Evolutionary conservation across 805 yeast genomes (phyloP).

Genomic region (Jamesozyma jinghongensis): DNA sequence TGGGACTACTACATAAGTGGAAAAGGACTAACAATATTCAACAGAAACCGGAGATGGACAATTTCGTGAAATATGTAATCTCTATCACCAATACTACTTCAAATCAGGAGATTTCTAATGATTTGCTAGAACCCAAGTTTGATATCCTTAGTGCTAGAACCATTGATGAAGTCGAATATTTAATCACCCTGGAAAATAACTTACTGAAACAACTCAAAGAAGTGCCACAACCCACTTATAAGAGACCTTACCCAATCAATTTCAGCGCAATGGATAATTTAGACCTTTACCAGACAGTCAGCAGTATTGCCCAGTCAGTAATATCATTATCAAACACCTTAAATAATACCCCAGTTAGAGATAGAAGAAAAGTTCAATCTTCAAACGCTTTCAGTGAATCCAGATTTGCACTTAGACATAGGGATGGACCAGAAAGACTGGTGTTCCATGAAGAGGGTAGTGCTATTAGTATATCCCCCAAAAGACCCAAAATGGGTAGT

Average conservation of each 20-base stretch:
- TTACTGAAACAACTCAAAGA: constrained; percentile 13
- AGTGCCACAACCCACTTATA: not conserved
- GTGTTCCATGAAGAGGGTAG: constrained; percentile 12
- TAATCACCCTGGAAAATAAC: constrained; percentile 41
- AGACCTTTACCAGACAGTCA: constrained; percentile 29
- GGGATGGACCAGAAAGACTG: constrained; percentile 20
- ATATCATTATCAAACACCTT: constrained; percentile 27
- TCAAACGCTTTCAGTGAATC: constrained; percentile 13
- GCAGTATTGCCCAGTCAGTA: constrained; percentile 29
- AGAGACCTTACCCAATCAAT: constrained; percentile 1
- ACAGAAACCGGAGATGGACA: constrained; percentile 28
- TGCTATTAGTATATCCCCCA: not conserved
- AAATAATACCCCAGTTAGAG: constrained; percentile 20
- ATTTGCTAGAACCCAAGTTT: constrained; percentile 30
- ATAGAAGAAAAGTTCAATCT: constrained; percentile 22
- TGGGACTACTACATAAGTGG: constrained; percentile 27
- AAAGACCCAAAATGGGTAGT: not conserved
- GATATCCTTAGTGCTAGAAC: constrained; percentile 66
- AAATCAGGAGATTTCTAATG: constrained; percentile 6
- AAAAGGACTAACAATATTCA: constrained; percentile 17
- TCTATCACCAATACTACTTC: constrained; percentile 21
- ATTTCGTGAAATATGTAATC: constrained; percentile 30
- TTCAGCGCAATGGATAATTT: constrained; percentile 30
- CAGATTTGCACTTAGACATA: not conserved
- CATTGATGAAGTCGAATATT: constrained; percentile 54